These are phyloP conservation scores for Kodamaea lidongshanica DNA, from an alignment of 805 yeast species.

Conservation along the genomic window DNA sequence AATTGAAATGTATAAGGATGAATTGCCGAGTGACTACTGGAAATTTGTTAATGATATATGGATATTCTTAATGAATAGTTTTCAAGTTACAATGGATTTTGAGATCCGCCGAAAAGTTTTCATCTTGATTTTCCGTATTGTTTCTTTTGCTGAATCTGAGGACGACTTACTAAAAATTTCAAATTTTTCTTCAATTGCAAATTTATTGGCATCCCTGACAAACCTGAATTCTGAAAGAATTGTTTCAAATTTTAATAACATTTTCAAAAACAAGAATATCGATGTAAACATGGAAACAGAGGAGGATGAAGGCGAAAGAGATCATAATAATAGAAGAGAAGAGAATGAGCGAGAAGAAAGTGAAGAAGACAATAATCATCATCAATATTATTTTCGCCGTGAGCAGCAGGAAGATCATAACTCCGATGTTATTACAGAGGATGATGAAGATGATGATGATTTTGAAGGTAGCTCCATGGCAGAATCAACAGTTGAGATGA, in stretches of 20 bases:
- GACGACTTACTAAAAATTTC: constrained; percentile 27
- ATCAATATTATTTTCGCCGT: too few relatives aligned
- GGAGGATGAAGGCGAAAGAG: constrained; percentile 9
- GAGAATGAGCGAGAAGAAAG: too few relatives aligned
- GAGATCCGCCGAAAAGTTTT: constrained; percentile 54
- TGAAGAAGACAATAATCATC: too few relatives aligned
- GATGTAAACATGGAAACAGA: constrained; percentile 10
- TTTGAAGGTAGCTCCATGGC: too few relatives aligned
- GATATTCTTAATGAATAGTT: constrained; percentile 53
- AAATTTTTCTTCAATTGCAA: constrained; percentile 33
- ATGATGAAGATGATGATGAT: constrained; percentile 3
- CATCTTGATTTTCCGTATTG: constrained; percentile 47
- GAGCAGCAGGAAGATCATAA: constrained; percentile 4
- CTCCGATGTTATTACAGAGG: constrained; percentile 1
- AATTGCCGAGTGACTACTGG: constrained; percentile 18
- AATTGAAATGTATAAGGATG: constrained; percentile 22
- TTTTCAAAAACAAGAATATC: constrained; percentile 4
- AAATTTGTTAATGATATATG: constrained; percentile 43
- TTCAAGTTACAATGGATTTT: constrained; percentile 66
- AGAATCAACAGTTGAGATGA: too few relatives aligned
- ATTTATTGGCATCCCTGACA: constrained; percentile 53
- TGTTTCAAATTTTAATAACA: constrained; percentile 6
- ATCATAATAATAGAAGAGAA: constrained; percentile 3
- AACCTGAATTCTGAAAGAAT: constrained; percentile 44
- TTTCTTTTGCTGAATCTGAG: constrained; percentile 26